These are phyloP conservation scores for Teunomyces atbi DNA, from an alignment of 805 yeast species.

Conservation along the genomic window DNA sequence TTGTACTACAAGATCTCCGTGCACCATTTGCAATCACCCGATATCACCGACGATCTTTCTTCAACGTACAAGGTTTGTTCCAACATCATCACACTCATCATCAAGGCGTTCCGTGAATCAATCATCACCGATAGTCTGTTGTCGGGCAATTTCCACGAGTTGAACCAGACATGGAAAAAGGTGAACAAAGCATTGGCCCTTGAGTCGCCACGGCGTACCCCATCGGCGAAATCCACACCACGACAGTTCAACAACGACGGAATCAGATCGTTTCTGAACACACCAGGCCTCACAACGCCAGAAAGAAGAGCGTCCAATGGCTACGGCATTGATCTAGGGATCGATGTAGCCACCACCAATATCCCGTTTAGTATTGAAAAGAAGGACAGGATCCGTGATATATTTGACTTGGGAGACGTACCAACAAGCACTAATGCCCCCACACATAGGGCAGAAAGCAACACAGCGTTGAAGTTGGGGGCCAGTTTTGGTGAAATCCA, in stretches of 20 bases:
- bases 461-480: background rate
- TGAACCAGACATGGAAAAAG: conserved; percentile 8
- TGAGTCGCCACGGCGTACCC: background rate
- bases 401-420: conserved; percentile 8
- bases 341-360: conserved; percentile 21
- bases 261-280: conserved; percentile 18
- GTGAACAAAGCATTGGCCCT: background rate
- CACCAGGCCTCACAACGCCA: background rate
- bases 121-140: conserved; percentile 31
- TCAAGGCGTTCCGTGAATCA: conserved; percentile 35
- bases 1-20: conserved; percentile 1
- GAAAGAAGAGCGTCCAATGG: conserved; percentile 12
- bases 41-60: conserved; percentile 29
- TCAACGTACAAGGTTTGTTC: conserved; percentile 37
- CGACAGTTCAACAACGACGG: conserved; percentile 11
- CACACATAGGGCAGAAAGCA: background rate
- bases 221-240: conserved; percentile 2
- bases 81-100: conserved; percentile 33
- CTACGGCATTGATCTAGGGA: conserved; percentile 31
- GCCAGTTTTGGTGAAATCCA: background rate
- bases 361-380: conserved; percentile 35
- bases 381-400: conserved; percentile 27
- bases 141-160: conserved; percentile 20
- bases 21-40: conserved; percentile 9
- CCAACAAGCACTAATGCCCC: background rate